A percentile compares a stretch with the other conserved stretches of the same genome.
Evolutionary conservation across 345 rosid species (phyloP).

Genomic region (Limnanthes douglasii): DNA sequence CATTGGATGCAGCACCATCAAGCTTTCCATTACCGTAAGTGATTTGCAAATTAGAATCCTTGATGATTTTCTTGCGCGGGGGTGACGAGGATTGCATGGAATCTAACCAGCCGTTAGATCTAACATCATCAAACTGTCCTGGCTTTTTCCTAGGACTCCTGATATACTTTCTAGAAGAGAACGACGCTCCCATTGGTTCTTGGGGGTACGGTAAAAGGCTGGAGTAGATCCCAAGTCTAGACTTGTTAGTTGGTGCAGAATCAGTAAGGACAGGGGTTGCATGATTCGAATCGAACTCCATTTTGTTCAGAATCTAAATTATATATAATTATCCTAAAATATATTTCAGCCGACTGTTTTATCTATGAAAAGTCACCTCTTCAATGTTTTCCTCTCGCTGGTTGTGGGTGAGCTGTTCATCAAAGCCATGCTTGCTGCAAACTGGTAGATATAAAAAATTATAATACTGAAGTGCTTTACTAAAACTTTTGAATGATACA

Average conservation of each 20-base stretch:
- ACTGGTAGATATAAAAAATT: no score
- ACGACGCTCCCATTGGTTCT: conserved; percentile 32
- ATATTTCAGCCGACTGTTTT: no score
- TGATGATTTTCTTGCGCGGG: conserved; percentile 65
- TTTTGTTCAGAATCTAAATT: conserved; percentile 18
- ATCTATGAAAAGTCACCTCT: no score
- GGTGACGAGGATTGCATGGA: conserved; percentile 97
- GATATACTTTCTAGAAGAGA: conserved; percentile 36
- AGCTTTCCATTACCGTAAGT: no score
- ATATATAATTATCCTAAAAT: no score
- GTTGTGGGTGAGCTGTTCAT: no score
- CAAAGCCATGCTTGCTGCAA: no score
- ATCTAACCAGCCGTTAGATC: conserved; percentile 83
- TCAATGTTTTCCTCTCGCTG: no score
- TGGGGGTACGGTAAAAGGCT: conserved; percentile 25
- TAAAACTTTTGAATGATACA: no score
- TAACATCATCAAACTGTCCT: conserved; percentile 69
- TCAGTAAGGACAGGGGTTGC: conserved; percentile 64
- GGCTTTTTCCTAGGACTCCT: conserved; percentile 49
- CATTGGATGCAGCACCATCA: no score
- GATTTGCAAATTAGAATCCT: conserved; percentile 35
- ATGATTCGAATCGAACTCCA: conserved; percentile 65
- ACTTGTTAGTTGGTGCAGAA: conserved; percentile 45
- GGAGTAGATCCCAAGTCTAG: conserved; percentile 50
- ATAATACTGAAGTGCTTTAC: no score